Conservation (phyloP, 148 eudicot species). For the Drosera capensis region DNA sequence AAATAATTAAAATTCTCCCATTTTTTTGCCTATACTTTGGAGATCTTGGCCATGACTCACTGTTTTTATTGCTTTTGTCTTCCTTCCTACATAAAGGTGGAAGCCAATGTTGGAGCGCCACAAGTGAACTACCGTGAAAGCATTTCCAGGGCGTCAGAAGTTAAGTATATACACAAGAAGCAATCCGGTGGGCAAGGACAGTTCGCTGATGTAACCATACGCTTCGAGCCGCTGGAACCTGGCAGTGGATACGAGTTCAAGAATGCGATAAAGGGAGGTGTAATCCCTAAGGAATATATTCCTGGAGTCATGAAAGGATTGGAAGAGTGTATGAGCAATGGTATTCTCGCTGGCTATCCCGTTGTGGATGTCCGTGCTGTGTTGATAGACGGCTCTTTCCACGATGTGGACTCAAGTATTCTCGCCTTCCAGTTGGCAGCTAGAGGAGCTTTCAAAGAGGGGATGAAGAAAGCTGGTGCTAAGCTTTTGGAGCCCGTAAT, state of each 20-base stretch:
- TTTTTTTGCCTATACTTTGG: background rate
- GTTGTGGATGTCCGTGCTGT: slow-evolving; percentile 92
- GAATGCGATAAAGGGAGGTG: slow-evolving; percentile 94
- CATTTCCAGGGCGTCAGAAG: slow-evolving; percentile 59
- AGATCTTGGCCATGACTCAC: background rate
- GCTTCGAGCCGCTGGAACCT: slow-evolving; percentile 81
- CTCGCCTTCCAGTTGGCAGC: slow-evolving; percentile 97
- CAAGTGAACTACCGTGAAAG: slow-evolving; percentile 98
- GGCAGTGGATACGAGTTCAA: slow-evolving; percentile 88
- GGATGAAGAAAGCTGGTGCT: slow-evolving; percentile 77
- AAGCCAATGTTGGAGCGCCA: slow-evolving; percentile 96
- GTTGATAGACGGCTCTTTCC: slow-evolving; percentile 78
- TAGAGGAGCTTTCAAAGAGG: slow-evolving; percentile 88
- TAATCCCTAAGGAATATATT: slow-evolving; percentile 78
- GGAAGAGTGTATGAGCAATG: slow-evolving; percentile 79
- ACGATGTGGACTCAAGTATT: slow-evolving; percentile 93
- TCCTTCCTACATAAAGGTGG: slow-evolving; percentile 36
- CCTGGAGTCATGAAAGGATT: slow-evolving; percentile 89
- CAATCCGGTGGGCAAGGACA: slow-evolving; percentile 97
- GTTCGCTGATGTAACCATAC: slow-evolving; percentile 78
- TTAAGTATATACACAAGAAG: slow-evolving; percentile 79
- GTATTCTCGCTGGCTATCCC: slow-evolving; percentile 86
- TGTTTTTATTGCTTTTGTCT: slow-evolving; percentile 3
- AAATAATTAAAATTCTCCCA: background rate
- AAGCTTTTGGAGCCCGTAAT: slow-evolving; percentile 85